Conservation (phyloP, 306 rosid genomes). For the Acacia confusa region DNA sequence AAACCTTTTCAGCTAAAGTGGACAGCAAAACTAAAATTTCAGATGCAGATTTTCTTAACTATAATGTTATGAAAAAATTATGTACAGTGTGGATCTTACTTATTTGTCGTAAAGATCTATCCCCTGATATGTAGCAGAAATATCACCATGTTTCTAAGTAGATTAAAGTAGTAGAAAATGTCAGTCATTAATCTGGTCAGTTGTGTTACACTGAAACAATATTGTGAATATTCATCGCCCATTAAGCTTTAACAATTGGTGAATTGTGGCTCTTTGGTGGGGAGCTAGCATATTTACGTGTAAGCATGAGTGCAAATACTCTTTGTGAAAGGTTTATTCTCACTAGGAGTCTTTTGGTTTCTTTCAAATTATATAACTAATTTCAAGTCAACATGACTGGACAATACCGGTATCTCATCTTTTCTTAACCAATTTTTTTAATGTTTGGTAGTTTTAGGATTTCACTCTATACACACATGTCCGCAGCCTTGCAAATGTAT, state of each 20-base stretch:
- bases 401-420: neutral
- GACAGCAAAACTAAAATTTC: neutral
- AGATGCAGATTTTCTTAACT: neutral
- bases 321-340: neutral
- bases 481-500: neutral
- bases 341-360: neutral
- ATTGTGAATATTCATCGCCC: neutral
- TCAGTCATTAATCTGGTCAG: neutral
- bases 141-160: neutral
- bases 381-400: neutral
- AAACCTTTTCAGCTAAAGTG: neutral
- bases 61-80: neutral
- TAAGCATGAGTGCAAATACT: neutral
- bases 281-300: neutral
- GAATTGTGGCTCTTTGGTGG: neutral
- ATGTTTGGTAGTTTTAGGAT: neutral
- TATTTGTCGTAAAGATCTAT: neutral
- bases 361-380: neutral
- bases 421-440: neutral
- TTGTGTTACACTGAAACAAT: neutral
- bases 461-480: neutral
- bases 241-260: neutral
- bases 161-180: neutral
- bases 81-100: neutral
- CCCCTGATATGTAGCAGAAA: neutral